A percentile compares a stretch with the other conserved stretches of the same genome.
These are phyloP conservation scores for Naegleria gruberi DNA, from an alignment of 208 protist species.

Conservation along the genomic window DNA sequence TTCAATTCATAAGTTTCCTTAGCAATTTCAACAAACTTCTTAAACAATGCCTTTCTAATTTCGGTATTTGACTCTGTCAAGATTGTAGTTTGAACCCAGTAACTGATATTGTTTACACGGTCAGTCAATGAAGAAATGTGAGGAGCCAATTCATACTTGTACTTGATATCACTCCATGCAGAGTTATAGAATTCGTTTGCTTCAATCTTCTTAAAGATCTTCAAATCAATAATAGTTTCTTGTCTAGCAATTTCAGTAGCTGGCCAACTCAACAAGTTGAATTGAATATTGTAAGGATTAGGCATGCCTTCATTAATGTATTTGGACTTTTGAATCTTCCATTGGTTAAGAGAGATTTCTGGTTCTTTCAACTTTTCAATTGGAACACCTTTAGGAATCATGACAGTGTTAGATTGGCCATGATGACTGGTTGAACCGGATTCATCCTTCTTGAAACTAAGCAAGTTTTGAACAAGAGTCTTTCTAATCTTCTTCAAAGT, in stretches of 20 bases:
- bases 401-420: neutral
- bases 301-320: neutral
- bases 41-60: conserved; percentile 26
- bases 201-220: conserved; percentile 35
- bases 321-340: neutral
- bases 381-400: neutral
- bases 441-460: neutral
- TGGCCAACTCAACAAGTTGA: neutral
- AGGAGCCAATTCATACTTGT: conserved; percentile 19
- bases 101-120: conserved; percentile 33
- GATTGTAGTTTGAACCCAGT: conserved; percentile 22
- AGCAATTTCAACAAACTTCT: conserved; percentile 35
- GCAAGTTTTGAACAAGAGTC: neutral
- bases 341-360: neutral
- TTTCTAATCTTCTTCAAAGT: neutral
- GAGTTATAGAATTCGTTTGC: conserved; percentile 26
- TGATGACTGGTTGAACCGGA: neutral
- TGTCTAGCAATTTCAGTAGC: conserved; percentile 21
- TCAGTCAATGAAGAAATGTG: conserved; percentile 35
- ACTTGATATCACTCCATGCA: conserved; percentile 2
- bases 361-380: neutral
- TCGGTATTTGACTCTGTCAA: conserved; percentile 15
- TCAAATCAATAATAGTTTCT: conserved; percentile 27
- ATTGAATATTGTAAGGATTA: conserved; percentile 7
- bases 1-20: conserved; percentile 23